Evolutionary conservation across 768 basidiomycete genomes (phyloP), one percentile per base, ranked within the genome.

Genomic region (Krasilnikovozyma curviuscula): DNA sequence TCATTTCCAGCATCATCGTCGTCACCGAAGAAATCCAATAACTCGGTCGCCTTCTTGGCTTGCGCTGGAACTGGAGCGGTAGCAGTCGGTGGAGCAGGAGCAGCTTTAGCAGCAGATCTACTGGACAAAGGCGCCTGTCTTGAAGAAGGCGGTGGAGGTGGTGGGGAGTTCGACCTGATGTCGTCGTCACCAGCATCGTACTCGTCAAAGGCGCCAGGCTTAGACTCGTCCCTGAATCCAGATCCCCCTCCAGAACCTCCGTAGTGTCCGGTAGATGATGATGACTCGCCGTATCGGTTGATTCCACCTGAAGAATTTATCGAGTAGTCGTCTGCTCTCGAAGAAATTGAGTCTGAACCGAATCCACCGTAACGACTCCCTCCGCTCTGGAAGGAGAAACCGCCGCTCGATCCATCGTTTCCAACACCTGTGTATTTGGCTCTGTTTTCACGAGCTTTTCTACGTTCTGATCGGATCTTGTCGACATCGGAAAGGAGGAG

Each of bases 151-250:
- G 35, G 35, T 24, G 55, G 50, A 39, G 60, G 65, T 67, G 28
- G 57, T 56, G 19, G 66, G 50, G 40, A 38, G 58, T 38, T 69
- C 33, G 44, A 12, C 16, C 43, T 39, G 32, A 91, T 86, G 52
- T 95, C 89, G 50, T 85, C 85, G 32, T 71, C 71, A 2, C 91
- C 91, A 12, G 91, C 93, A 55, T 91, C 83, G 63, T 98, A 98
- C 62, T 95, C 89, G 58, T 97, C 89, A 55, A 76, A 95, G 23
- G 74, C 73, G 24, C 34, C 23, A 21, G 50, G 33, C 12, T 32
- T 30, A 31, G 64, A 63, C 28, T 65, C 68, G 52, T 84, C 81
- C 43, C 73, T 69, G 66, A 80, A 83, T 1, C 32, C 37, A 3
- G 45, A 46, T 14, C 30, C 14, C 3, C 71, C 71, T 37, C 70